A percentile compares a stretch with the other conserved stretches of the same genome.
Conservation (phyloP, 257 asterid genomes). For the Salvia miltiorrhiza region DNA sequence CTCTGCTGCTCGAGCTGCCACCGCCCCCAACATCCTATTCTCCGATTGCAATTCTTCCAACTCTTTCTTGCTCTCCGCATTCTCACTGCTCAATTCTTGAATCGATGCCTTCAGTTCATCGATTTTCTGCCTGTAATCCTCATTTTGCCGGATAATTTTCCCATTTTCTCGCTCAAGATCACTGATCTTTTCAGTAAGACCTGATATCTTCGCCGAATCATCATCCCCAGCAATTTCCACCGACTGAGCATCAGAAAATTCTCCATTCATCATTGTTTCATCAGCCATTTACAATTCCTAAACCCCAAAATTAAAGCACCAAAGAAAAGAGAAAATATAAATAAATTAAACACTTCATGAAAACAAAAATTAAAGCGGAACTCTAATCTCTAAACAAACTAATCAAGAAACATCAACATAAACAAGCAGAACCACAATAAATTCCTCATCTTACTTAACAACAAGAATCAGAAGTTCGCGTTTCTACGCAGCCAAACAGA, state of each 20-base stretch:
- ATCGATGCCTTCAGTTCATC: slow-evolving; percentile 43
- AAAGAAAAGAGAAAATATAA: background rate
- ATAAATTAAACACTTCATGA: background rate
- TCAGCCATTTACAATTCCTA: slow-evolving; percentile 54
- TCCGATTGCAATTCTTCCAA: slow-evolving; percentile 37
- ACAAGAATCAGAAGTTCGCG: background rate
- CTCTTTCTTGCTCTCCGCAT: slow-evolving; percentile 30
- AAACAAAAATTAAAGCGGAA: background rate
- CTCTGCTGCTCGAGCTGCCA: slow-evolving; percentile 60
- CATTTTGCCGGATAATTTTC: slow-evolving; percentile 37
- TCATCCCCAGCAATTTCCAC: slow-evolving; percentile 53
- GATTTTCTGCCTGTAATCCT: slow-evolving; percentile 33
- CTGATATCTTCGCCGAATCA: slow-evolving; percentile 31
- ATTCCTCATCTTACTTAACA: background rate
- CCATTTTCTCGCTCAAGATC: slow-evolving; percentile 53
- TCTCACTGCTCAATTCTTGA: slow-evolving; percentile 31
- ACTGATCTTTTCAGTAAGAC: slow-evolving; percentile 29
- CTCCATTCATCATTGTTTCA: slow-evolving; percentile 39
- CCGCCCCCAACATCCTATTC: slow-evolving; percentile 35
- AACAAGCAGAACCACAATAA: background rate
- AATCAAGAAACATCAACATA: background rate
- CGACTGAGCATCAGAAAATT: slow-evolving; percentile 38
- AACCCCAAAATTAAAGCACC: background rate
- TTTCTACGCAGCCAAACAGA: background rate
- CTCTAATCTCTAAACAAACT: background rate